Evolutionary conservation across 2,329 filamentous ascomycete species (phyloP).

Genomic region (Pseudogymnoascus sp.): DNA sequence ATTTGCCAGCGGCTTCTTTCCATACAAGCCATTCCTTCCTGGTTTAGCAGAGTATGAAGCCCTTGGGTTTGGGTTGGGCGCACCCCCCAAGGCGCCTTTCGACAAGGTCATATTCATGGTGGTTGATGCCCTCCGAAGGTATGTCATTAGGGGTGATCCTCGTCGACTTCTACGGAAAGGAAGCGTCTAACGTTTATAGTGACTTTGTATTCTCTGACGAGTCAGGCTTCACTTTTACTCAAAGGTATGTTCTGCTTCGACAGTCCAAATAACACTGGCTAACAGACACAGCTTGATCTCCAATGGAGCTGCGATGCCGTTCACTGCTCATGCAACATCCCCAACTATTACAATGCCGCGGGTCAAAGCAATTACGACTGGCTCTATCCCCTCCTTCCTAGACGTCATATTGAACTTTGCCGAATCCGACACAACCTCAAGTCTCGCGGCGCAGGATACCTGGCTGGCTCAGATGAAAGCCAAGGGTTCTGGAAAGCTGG

Average conservation of each 20-base stretch:
- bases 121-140: slow-evolving; percentile 88
- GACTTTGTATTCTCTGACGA: slow-evolving; percentile 82
- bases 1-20: slow-evolving; percentile 92
- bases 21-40: slow-evolving; percentile 88
- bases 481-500: slow-evolving; percentile 61
- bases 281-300: slow-evolving; percentile 62
- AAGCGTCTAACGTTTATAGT: slow-evolving; percentile 41
- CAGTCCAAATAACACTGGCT: slow-evolving; percentile 6
- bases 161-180: not conserved
- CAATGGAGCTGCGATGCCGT: slow-evolving; percentile 76
- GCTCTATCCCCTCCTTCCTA: slow-evolving; percentile 95
- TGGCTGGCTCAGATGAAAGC: slow-evolving; percentile 92
- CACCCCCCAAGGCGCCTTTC: slow-evolving; percentile 63
- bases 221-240: slow-evolving; percentile 82
- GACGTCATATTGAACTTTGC: slow-evolving; percentile 96
- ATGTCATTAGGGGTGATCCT: slow-evolving; percentile 20
- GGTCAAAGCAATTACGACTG: slow-evolving; percentile 94
- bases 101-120: slow-evolving; percentile 96
- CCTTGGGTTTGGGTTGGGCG: slow-evolving; percentile 46
- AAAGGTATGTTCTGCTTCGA: slow-evolving; percentile 52
- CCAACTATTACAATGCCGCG: slow-evolving; percentile 98
- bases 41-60: slow-evolving; percentile 67
- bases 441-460: slow-evolving; percentile 80
- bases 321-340: slow-evolving; percentile 91
- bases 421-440: slow-evolving; percentile 86